Evolutionary conservation across 2,329 filamentous ascomycete species (phyloP), one percentile per base, ranked within the genome.

Genomic region (Penicillium aurantiogriseum): DNA sequence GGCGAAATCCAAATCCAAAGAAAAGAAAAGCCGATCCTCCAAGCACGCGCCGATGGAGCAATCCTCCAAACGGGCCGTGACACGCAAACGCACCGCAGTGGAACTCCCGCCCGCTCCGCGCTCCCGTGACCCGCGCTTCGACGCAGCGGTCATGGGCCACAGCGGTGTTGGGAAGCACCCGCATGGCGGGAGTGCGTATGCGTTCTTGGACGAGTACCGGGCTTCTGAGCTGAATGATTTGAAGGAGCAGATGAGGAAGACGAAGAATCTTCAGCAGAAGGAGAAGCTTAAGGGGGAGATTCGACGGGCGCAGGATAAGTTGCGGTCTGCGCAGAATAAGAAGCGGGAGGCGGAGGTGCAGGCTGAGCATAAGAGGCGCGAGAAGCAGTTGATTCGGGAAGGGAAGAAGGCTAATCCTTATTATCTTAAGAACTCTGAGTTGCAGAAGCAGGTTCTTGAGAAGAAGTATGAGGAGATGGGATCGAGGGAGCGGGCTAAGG

Each of bases 1-100:
- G 0, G 29, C 42, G 1, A 53, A 52, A 35, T 62, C 70, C 53
- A 64, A 71, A 56, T 64, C 72, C 4, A 56, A 60, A 60, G 75
- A 65, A 73, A 72, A 59, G 62, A 64, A 69, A 62, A 43, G 71
- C 33, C 82, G 88, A 25, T 76, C 85, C 13, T 92, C 85, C 72
- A 99, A 99, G 77, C 92, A 97, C 76, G 94, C 94, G 0, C 94
- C 94, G 0, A 85, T 86, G 43, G 87, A 94, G 58, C 85, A 91
- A 71, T 87, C 91, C 2, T 91, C 89, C 73, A 95, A 93, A 76
- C 85, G 85, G 48, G 88, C 90, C 50, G 94, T 99, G 25, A 88
- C 88, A 2, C 88, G 94, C 55, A 88, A 85, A 69, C 89, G 93
- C 51, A 86, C 88, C 56, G 87, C 94, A 19, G 79, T 96, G 51